phyloP scores from a whole-genome alignment of 176 grass and related monocot genomes.

The Zoysia pacifica region DNA sequence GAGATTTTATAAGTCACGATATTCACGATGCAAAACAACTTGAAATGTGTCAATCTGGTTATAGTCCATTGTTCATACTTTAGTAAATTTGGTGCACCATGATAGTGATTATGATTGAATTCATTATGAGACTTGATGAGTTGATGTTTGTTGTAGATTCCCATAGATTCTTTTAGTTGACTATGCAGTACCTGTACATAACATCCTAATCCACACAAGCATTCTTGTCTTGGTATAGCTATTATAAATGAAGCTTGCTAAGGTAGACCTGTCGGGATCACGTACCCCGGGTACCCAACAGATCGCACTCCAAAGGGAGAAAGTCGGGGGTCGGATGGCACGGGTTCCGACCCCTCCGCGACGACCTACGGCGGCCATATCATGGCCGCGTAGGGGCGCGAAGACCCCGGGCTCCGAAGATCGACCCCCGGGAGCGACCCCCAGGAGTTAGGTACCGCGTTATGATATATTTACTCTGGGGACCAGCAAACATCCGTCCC shows the following conservation, averaged over 20 bases:
- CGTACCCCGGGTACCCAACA: too few species aligned
- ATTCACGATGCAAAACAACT: slow-evolving; percentile 16
- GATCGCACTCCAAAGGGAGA: too few species aligned
- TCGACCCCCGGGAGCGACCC: too few species aligned
- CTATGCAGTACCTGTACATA: neutral
- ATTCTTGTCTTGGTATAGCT: neutral
- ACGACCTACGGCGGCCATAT: too few species aligned
- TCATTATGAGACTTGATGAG: neutral
- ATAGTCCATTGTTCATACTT: neutral
- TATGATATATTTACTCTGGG: too few species aligned
- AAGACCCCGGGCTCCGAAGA: too few species aligned
- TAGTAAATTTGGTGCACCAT: neutral
- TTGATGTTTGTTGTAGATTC: neutral
- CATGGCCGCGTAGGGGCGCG: too few species aligned
- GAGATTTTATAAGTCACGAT: neutral
- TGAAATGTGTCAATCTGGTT: neutral
- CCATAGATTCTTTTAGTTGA: neutral
- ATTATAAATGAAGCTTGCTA: neutral
- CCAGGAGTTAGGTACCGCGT: too few species aligned
- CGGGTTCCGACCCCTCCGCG: too few species aligned
- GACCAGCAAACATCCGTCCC: too few species aligned
- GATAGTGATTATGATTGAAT: neutral
- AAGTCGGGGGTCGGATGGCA: too few species aligned
- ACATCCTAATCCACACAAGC: slow-evolving; percentile 4
- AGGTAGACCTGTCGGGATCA: too few species aligned